Percentiles rank a stretch among this genome's conserved stretches.
Evolutionary conservation across 2,329 filamentous ascomycete species (phyloP).

Genomic region (Colletotrichum sidae): DNA sequence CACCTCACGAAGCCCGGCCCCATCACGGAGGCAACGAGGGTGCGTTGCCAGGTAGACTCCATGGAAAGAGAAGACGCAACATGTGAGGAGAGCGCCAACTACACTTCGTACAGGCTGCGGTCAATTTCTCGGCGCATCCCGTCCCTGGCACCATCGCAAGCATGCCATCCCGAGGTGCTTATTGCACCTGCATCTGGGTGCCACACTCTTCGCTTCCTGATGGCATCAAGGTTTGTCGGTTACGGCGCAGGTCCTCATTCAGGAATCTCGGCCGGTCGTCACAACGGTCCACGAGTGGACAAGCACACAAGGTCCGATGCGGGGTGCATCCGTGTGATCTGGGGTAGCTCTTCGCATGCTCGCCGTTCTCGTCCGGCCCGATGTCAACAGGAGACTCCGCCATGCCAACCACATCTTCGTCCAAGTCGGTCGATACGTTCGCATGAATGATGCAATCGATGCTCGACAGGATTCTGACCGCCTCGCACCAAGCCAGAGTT

Average conservation of each 20-base stretch:
- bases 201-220: constrained; percentile 15
- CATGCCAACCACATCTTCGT: constrained; percentile 18
- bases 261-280: constrained; percentile 21
- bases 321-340: constrained; percentile 37
- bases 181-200: constrained; percentile 26
- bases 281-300: constrained; percentile 23
- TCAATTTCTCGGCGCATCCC: constrained; percentile 31
- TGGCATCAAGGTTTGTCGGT: constrained; percentile 34
- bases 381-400: constrained; percentile 38
- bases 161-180: constrained; percentile 10
- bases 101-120: background rate
- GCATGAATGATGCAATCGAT: background rate
- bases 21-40: too few relatives aligned
- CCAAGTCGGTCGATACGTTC: constrained; percentile 22
- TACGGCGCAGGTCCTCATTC: constrained; percentile 31
- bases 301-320: constrained; percentile 22
- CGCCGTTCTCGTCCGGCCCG: constrained; percentile 27
- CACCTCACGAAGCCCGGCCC: background rate
- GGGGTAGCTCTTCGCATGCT: constrained; percentile 32
- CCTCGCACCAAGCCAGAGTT: too few relatives aligned
- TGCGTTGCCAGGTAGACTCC: too few relatives aligned
- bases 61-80: too few relatives aligned
- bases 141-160: constrained; percentile 23
- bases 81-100: too few relatives aligned
- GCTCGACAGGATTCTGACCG: too few relatives aligned